These are phyloP conservation scores for Debaryomyces castellii DNA, from an alignment of 805 yeast species.

Conservation along the genomic window DNA sequence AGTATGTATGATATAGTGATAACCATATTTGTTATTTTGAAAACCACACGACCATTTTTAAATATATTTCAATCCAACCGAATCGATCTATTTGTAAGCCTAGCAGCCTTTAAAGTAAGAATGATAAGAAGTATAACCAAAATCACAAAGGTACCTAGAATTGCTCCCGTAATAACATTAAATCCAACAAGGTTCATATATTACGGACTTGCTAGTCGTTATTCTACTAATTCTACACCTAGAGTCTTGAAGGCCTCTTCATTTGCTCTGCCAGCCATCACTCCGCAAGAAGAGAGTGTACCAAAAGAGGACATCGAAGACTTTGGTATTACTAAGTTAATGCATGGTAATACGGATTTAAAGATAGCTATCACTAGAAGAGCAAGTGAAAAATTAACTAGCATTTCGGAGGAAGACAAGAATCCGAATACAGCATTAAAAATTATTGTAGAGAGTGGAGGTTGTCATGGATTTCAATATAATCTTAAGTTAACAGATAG, in stretches of 20 bases:
- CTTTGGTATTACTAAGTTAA: conserved; percentile 31
- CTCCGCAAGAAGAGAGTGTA: conserved; percentile 13
- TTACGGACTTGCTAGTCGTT: neutral
- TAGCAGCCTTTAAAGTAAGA: neutral
- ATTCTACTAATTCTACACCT: conserved; percentile 5
- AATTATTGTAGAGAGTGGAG: conserved; percentile 88
- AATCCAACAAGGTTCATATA: neutral
- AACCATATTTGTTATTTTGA: neutral
- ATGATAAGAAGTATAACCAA: conserved; percentile 1
- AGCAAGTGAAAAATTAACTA: conserved; percentile 53
- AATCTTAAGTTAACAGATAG: conserved; percentile 60
- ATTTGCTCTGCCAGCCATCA: conserved; percentile 26
- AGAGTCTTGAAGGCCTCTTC: conserved; percentile 27
- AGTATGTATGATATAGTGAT: neutral
- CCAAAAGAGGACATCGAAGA: conserved; percentile 26
- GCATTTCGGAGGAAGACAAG: conserved; percentile 51
- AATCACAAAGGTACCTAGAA: neutral
- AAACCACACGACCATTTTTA: neutral
- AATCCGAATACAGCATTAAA: conserved; percentile 65
- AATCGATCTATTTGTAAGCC: neutral
- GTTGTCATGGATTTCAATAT: conserved; percentile 97
- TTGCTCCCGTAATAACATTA: neutral
- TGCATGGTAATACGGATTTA: conserved; percentile 35
- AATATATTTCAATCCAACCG: neutral
- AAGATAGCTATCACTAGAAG: conserved; percentile 47